These are phyloP conservation scores for Xylaria multiplex DNA, from an alignment of 2,329 filamentous ascomycete genomes.

Conservation along the genomic window DNA sequence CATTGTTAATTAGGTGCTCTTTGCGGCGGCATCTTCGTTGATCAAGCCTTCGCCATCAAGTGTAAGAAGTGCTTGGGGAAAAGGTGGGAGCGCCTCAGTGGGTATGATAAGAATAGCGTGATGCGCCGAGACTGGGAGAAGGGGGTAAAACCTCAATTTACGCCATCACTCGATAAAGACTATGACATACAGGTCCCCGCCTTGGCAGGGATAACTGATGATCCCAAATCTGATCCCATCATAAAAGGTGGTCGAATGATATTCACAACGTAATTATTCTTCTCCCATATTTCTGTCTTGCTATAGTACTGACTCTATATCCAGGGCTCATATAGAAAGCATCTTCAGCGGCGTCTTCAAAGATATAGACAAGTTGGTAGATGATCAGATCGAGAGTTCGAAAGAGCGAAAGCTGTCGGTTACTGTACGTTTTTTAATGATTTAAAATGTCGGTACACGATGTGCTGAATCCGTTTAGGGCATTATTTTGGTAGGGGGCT, in stretches of 20 bases:
- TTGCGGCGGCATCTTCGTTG: slow-evolving; percentile 26
- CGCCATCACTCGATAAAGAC: slow-evolving; percentile 7
- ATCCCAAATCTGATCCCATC: slow-evolving; percentile 3
- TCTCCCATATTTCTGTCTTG: not conserved
- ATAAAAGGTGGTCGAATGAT: slow-evolving; percentile 24
- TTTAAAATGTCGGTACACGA: not conserved
- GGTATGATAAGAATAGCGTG: slow-evolving; percentile 1
- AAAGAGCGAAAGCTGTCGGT: slow-evolving; percentile 2
- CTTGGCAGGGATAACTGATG: not conserved
- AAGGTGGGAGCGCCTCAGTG: slow-evolving; percentile 10
- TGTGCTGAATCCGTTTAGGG: slow-evolving; percentile 10
- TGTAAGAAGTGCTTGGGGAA: slow-evolving; percentile 14
- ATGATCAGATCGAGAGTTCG: slow-evolving; percentile 24
- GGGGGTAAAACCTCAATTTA: slow-evolving; percentile 17
- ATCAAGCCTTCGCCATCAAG: slow-evolving; percentile 19
- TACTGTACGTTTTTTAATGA: slow-evolving; percentile 11
- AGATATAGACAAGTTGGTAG: slow-evolving; percentile 17
- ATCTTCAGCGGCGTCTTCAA: slow-evolving; percentile 11
- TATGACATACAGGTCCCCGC: slow-evolving; percentile 17
- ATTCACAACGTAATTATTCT: slow-evolving; percentile 14
- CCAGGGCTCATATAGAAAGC: slow-evolving; percentile 1
- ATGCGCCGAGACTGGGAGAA: slow-evolving; percentile 28
- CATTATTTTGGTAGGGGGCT: slow-evolving; percentile 24
- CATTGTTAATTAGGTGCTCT: slow-evolving; percentile 9
- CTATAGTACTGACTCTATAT: not conserved